These are phyloP conservation scores for Jimgerdemannia flammicorona DNA, from an alignment of 192 early-diverging fungal genomes.

Conservation along the genomic window DNA sequence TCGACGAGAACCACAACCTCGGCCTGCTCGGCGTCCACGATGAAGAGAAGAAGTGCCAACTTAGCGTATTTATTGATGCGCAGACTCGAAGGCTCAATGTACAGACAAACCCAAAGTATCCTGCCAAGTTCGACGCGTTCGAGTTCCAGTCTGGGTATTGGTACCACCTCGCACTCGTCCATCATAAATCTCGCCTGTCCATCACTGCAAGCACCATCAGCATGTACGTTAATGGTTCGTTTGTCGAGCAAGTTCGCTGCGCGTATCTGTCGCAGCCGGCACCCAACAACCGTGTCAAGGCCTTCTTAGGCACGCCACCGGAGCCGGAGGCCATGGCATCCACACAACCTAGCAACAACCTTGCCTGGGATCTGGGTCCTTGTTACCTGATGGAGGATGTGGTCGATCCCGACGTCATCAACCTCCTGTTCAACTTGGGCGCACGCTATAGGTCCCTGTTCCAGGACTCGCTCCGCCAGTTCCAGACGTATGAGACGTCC, in stretches of 20 bases:
- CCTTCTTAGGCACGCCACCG: conserved; percentile 34
- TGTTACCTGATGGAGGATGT: conserved; percentile 60
- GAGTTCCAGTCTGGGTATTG: conserved; percentile 54
- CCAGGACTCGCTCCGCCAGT: conserved; percentile 60
- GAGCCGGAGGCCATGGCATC: neutral
- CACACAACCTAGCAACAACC: conserved; percentile 19
- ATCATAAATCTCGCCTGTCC: conserved; percentile 49
- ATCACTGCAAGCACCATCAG: conserved; percentile 41
- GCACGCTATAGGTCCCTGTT: conserved; percentile 60
- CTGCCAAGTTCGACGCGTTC: conserved; percentile 42
- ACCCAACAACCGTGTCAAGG: conserved; percentile 30
- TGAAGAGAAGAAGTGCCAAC: conserved; percentile 38
- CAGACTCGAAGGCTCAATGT: conserved; percentile 41
- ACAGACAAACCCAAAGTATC: conserved; percentile 37
- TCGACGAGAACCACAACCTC: conserved; percentile 39
- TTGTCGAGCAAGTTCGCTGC: conserved; percentile 51
- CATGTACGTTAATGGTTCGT: conserved; percentile 59
- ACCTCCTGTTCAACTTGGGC: conserved; percentile 59
- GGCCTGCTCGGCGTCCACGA: conserved; percentile 45
- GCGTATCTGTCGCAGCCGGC: conserved; percentile 46
- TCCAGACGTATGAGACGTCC: conserved; percentile 64
- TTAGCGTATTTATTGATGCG: conserved; percentile 42
- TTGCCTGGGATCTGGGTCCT: conserved; percentile 63
- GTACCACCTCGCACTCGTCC: conserved; percentile 68
- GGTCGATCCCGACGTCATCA: conserved; percentile 55